Conservation (phyloP, 108 stramenopile species). For the Parietichytrium sp. region DNA sequence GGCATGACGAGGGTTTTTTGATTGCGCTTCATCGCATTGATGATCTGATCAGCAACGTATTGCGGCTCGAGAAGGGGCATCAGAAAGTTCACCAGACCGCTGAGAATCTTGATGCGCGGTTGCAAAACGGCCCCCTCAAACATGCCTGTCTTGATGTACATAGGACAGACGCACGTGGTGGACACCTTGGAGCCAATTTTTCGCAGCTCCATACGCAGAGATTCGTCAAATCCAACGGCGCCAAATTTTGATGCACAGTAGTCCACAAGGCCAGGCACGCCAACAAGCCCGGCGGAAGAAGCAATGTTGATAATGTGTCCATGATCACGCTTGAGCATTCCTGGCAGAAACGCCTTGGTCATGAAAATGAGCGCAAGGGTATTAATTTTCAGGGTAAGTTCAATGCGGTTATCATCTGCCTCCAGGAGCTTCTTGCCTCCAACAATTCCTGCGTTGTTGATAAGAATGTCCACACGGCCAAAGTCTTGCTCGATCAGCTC, state of each 20-base stretch:
- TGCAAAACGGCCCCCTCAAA: constrained; percentile 48
- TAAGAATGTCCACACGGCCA: constrained; percentile 36
- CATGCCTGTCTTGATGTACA: constrained; percentile 56
- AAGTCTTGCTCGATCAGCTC: not conserved
- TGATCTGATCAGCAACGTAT: constrained; percentile 41
- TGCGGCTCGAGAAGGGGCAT: constrained; percentile 49
- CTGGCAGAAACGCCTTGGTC: constrained; percentile 52
- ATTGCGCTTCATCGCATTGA: constrained; percentile 39
- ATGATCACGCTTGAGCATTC: constrained; percentile 45
- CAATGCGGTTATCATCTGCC: constrained; percentile 3
- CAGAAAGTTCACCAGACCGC: constrained; percentile 7
- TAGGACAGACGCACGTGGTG: constrained; percentile 49
- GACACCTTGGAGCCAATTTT: constrained; percentile 37
- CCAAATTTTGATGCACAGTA: constrained; percentile 51
- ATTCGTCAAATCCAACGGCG: constrained; percentile 48
- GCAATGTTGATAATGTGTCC: constrained; percentile 52
- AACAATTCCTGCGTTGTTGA: constrained; percentile 57
- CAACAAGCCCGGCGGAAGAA: constrained; percentile 44
- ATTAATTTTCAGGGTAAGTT: constrained; percentile 49
- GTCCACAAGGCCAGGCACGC: constrained; percentile 45
- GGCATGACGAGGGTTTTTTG: constrained; percentile 45
- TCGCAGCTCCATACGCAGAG: constrained; percentile 43
- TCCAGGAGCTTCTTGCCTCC: constrained; percentile 51
- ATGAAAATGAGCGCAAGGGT: constrained; percentile 47
- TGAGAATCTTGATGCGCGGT: constrained; percentile 1